Conservation (phyloP, 176 grass and related monocot genomes). For the Carex littledalei region DNA sequence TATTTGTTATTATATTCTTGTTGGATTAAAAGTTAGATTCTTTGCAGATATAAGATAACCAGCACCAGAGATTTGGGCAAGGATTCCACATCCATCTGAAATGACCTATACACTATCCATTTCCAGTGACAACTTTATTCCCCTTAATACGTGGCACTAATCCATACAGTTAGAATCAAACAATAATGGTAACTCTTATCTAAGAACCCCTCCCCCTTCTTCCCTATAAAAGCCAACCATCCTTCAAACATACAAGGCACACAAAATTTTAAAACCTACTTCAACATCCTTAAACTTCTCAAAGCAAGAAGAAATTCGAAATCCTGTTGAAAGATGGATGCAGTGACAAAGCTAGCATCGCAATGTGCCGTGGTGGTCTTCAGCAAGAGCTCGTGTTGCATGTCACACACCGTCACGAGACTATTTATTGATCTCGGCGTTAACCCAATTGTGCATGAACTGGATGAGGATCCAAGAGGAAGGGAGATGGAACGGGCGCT, state of each 20-base stretch:
- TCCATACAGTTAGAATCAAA: neutral
- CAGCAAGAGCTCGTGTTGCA: constrained; percentile 84
- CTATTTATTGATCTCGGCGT: constrained; percentile 51
- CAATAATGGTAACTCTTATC: neutral
- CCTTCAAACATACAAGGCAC: neutral
- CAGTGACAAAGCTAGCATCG: constrained; percentile 56
- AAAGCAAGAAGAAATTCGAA: neutral
- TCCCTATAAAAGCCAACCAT: constrained; percentile 35
- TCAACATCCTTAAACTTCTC: neutral
- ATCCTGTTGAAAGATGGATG: constrained; percentile 27
- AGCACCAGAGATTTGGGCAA: constrained; percentile 22
- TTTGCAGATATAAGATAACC: constrained; percentile 21
- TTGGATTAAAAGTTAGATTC: constrained; percentile 16
- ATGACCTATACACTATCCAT: neutral
- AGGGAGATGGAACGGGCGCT: constrained; percentile 47
- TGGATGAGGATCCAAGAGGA: constrained; percentile 37
- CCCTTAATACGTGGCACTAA: neutral
- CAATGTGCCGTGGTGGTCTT: constrained; percentile 77
- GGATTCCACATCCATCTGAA: constrained; percentile 8
- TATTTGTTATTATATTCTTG: constrained; percentile 17
- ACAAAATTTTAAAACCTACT: neutral
- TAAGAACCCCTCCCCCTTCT: neutral
- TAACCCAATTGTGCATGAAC: constrained; percentile 33
- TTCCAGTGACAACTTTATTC: constrained; percentile 8
- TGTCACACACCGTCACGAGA: constrained; percentile 71